Conservation (phyloP, 2,329 filamentous ascomycete species). For the Penicillium sumatraense region DNA sequence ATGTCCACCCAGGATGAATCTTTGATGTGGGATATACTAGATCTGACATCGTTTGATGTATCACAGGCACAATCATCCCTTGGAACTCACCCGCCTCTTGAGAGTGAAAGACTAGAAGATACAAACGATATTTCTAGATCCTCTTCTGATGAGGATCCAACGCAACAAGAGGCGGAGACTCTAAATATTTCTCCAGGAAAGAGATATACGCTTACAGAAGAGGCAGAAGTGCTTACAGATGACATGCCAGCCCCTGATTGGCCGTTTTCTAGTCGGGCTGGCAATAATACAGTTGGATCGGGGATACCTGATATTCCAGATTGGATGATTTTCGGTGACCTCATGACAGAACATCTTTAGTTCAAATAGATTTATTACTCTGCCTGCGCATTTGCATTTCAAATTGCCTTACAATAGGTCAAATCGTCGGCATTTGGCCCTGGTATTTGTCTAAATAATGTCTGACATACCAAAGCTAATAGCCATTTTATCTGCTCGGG, state of each 20-base stretch:
- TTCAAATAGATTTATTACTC: not conserved
- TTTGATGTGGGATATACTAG: conserved; percentile 33
- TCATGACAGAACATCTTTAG: conserved; percentile 27
- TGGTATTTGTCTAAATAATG: too few relatives aligned
- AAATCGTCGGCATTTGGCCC: too few relatives aligned
- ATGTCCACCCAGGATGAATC: conserved; percentile 30
- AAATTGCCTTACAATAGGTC: too few relatives aligned
- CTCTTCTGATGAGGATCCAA: not conserved
- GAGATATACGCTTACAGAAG: not conserved
- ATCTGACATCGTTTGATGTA: conserved; percentile 25
- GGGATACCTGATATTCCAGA: conserved; percentile 28
- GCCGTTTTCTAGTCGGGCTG: conserved; percentile 18
- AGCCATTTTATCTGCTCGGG: too few relatives aligned
- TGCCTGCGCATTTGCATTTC: too few relatives aligned
- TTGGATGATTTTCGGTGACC: conserved; percentile 30
- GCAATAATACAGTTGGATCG: conserved; percentile 8
- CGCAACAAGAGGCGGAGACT: not conserved
- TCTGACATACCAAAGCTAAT: too few relatives aligned
- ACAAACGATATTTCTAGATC: not conserved
- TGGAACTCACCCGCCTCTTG: not conserved
- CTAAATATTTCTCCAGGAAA: not conserved
- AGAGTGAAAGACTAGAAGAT: not conserved
- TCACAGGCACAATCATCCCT: not conserved
- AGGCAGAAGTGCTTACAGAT: not conserved
- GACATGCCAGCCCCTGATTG: conserved; percentile 19